Conservation (phyloP, 2,329 filamentous ascomycete genomes). For the Colletotrichum camelliae region DNA sequence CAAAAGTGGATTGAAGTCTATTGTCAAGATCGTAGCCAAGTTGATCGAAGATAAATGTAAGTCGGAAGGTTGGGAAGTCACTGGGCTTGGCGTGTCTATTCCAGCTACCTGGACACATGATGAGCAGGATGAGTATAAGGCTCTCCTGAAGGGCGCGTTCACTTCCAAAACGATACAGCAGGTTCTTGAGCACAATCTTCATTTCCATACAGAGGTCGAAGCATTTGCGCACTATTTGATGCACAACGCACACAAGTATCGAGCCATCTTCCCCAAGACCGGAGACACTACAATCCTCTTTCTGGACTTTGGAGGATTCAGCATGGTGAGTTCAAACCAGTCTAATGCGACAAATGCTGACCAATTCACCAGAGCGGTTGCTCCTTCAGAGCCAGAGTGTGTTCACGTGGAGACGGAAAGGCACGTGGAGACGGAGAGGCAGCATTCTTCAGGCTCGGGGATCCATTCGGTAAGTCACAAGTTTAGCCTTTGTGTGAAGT, state of each 20-base stretch:
- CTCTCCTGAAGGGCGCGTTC: background rate
- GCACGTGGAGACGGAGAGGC: background rate
- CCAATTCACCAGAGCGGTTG: background rate
- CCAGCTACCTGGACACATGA: background rate
- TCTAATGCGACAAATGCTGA: background rate
- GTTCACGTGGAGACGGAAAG: background rate
- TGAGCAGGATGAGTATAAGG: background rate
- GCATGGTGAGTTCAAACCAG: background rate
- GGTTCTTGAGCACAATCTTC: background rate
- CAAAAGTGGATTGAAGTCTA: background rate
- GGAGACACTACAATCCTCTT: background rate
- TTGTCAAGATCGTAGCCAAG: background rate
- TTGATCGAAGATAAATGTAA: background rate
- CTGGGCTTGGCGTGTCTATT: background rate
- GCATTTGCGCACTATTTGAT: background rate
- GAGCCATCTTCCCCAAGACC: background rate
- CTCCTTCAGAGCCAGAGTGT: background rate
- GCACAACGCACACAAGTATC: background rate
- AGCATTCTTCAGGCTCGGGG: background rate
- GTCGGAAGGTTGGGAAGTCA: background rate
- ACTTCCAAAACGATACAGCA: background rate
- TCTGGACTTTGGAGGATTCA: background rate
- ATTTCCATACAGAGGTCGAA: background rate
- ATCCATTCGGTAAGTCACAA: background rate
- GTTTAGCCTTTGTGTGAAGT: background rate